phyloP scores from a whole-genome alignment of 768 basidiomycete genomes.

The Chalciporus chontae region DNA sequence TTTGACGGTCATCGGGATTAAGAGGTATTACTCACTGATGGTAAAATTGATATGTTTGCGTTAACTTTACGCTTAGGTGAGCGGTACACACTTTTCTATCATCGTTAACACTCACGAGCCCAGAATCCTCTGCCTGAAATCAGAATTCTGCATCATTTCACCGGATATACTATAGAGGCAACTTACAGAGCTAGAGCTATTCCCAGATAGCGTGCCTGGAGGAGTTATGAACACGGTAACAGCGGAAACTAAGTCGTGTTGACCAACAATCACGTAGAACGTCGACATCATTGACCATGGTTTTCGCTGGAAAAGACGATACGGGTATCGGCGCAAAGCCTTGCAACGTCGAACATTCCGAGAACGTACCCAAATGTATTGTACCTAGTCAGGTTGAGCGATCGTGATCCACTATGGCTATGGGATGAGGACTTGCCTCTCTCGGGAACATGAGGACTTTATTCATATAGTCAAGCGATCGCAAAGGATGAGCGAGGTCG shows the following conservation, averaged over 20 bases:
- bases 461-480: background rate
- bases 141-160: background rate
- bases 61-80: conserved; percentile 11
- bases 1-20: background rate
- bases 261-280: conserved; percentile 15
- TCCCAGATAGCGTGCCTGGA: conserved; percentile 17
- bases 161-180: background rate
- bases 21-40: conserved; percentile 2
- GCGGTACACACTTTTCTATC: background rate
- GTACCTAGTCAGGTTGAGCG: conserved; percentile 6
- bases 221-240: background rate
- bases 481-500: background rate
- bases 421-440: conserved; percentile 13
- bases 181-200: conserved; percentile 17
- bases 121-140: conserved; percentile 9
- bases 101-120: conserved; percentile 8
- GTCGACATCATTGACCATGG: conserved; percentile 14
- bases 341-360: too few relatives aligned
- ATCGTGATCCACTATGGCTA: background rate
- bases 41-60: conserved; percentile 16
- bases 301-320: conserved; percentile 1
- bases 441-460: conserved; percentile 19
- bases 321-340: background rate
- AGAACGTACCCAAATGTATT: conserved; percentile 20
- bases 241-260: background rate